These are phyloP conservation scores for Puccinia brachypodii DNA, from an alignment of 1,284 basidiomycete genomes.

Conservation along the genomic window DNA sequence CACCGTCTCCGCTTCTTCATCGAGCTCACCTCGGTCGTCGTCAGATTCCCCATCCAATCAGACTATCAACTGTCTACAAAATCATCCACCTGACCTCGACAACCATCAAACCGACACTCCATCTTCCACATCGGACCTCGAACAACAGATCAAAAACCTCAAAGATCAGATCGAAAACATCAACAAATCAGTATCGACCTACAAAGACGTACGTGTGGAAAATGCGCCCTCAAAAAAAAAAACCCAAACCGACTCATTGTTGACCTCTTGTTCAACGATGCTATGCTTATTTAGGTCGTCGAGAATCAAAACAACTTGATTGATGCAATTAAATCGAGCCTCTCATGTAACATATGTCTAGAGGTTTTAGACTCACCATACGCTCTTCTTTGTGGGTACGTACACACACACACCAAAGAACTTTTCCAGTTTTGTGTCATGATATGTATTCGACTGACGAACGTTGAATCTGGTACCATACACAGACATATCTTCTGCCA, in stretches of 20 bases:
- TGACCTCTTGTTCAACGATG: not conserved
- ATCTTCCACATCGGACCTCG: not conserved
- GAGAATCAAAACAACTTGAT: conserved; percentile 38
- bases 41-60: not conserved
- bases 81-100: not conserved
- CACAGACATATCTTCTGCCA: conserved; percentile 51
- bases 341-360: conserved; percentile 51
- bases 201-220: not conserved
- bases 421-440: too few species aligned
- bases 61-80: not conserved
- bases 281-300: conserved; percentile 21
- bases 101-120: not conserved
- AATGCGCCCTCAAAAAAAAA: not conserved
- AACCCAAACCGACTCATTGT: conserved; percentile 7
- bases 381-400: conserved; percentile 48
- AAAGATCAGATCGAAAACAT: conserved; percentile 13
- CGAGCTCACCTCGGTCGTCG: not conserved
- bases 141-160: conserved; percentile 9
- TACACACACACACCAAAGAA: not conserved
- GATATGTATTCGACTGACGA: too few species aligned
- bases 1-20: not conserved
- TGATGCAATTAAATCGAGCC: conserved; percentile 34
- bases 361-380: conserved; percentile 50
- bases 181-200: conserved; percentile 12
- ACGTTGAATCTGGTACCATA: not conserved